Evolutionary conservation across 306 rosid species (phyloP), one percentile per base, ranked within the genome.

Genomic region (Acacia acuminata): DNA sequence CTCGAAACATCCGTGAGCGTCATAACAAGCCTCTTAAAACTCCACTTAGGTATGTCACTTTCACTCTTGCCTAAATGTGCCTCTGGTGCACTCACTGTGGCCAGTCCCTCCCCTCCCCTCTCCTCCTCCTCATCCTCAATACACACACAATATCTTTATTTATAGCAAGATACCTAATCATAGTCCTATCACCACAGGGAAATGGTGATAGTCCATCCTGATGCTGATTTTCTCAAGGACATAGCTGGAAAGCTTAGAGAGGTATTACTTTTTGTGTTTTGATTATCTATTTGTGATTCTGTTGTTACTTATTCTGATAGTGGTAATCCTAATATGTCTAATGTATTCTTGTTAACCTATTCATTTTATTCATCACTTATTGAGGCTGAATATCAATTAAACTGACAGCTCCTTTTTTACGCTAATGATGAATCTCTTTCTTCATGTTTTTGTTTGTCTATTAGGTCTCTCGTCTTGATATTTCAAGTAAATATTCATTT

Each of bases 171-270:
- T 71, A 43, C 45, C 74, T 43, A 72, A 48, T 69, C n/a, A 32
- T 20, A 42, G 69, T 79, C 71, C 77, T 61, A 73, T 73, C 20
- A 66, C 80, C 77, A 4, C 82, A 93, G 99, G 91, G 97, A 96
- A 88, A 96, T 96, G 99, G 88, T 92, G 47, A 91, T 96, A 72
- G 99, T 96, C 83, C 99, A 96, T 91, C 94, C 98, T 2, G 99
- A 96, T 84, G 68, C 77, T 70, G 87, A 92, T 82, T 96, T 96
- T 87, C 99, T 96, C 25, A 91, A 89, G 79, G 99, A 96, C 79
- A 94, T 96, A 38, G 86, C 90, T 78, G 97, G 95, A 84, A 96
- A 92, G 91, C 91, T 96, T 61, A 86, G 83, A 88, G 98, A 96
- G 96, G 98, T 94, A 90, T 63, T 77, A 47, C 40, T 38, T 27